These are phyloP conservation scores for Diaporthe longicolla DNA, from an alignment of 2,329 filamentous ascomycete species.

Conservation along the genomic window DNA sequence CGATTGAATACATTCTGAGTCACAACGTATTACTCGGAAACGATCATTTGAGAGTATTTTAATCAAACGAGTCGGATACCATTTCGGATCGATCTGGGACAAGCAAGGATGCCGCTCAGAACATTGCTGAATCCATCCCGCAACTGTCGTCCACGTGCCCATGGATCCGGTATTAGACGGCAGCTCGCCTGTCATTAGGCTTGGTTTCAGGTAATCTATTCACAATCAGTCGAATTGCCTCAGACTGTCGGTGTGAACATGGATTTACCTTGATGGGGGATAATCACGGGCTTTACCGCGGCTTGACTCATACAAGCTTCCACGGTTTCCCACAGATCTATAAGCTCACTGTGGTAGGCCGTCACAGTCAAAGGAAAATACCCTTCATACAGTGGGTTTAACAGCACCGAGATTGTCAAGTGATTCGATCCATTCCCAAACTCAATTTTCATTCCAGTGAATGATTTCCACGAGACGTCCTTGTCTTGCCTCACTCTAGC, in stretches of 20 bases:
- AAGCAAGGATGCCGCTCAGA: not conserved
- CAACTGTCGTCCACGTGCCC: not conserved
- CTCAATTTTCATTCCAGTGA: not conserved
- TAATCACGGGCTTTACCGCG: no score
- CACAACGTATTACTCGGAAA: not conserved
- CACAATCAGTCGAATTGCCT: not conserved
- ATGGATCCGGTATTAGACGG: not conserved
- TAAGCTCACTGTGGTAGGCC: not conserved
- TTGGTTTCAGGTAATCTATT: not conserved
- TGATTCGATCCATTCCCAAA: fast-evolving
- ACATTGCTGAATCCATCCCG: not conserved
- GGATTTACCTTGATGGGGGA: not conserved
- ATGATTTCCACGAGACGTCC: not conserved
- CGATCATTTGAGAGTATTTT: not conserved
- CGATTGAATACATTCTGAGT: not conserved
- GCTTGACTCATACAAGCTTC: no score
- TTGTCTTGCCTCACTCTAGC: not conserved
- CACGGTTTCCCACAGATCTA: not conserved
- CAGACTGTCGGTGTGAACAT: not conserved
- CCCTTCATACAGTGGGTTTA: not conserved
- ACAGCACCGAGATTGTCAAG: not conserved
- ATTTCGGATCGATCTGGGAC: not conserved
- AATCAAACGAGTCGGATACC: not conserved
- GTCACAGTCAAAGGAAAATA: not conserved
- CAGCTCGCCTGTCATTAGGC: not conserved